Percentiles rank a stretch among this genome's conserved stretches.
phyloP scores from a whole-genome alignment of 805 yeast genomes.

The Cyberlindnera nakhonratchasimensis region DNA sequence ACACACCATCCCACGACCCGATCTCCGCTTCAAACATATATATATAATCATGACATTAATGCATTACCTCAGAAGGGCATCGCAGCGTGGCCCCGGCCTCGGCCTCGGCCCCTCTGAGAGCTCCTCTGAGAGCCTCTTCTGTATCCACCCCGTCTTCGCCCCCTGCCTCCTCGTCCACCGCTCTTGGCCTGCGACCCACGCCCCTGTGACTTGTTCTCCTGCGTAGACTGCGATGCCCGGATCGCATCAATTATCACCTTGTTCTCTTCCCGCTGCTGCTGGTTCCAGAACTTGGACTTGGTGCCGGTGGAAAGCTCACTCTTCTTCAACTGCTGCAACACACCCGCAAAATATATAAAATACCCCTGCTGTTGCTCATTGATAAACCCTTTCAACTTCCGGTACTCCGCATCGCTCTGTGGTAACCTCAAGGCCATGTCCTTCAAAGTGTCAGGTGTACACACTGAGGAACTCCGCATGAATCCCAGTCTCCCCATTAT shows the following conservation, averaged over 20 bases:
- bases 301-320: constrained; percentile 14
- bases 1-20: too few relatives aligned
- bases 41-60: background rate
- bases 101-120: background rate
- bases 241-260: constrained; percentile 20
- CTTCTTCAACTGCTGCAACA: constrained; percentile 26
- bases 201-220: background rate
- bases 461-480: constrained; percentile 32
- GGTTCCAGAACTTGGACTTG: constrained; percentile 21
- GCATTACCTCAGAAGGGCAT: constrained; percentile 3
- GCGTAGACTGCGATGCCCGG: constrained; percentile 22
- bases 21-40: too few relatives aligned
- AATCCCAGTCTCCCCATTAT: constrained; percentile 40
- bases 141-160: constrained; percentile 2
- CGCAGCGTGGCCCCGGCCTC: background rate
- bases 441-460: constrained; percentile 40
- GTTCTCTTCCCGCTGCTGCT: constrained; percentile 16
- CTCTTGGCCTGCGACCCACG: constrained; percentile 1
- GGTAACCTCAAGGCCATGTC: constrained; percentile 59
- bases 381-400: constrained; percentile 34
- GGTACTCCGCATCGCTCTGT: constrained; percentile 43
- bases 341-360: constrained; percentile 39
- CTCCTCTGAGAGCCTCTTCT: background rate
- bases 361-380: constrained; percentile 24
- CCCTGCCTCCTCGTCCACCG: background rate